These are phyloP conservation scores for Podila verticillata DNA, from an alignment of 192 early-diverging fungal species.

Conservation along the genomic window DNA sequence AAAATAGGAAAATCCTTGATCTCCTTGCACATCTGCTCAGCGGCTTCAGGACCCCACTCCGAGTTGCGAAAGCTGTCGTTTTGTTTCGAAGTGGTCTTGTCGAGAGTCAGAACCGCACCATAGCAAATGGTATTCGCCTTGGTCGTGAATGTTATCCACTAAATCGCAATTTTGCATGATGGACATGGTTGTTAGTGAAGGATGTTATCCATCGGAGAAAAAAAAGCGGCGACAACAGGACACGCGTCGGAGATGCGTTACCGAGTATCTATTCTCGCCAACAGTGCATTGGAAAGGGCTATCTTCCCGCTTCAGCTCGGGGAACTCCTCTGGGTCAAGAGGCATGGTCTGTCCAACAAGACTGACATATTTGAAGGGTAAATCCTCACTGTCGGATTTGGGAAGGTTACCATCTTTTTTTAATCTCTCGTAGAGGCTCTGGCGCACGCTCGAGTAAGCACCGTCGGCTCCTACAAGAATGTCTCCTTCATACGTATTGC, in stretches of 20 bases:
- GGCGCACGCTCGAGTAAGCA: not conserved
- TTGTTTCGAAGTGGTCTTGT: not conserved
- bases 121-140: not conserved
- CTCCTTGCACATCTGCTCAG: conserved; percentile 9
- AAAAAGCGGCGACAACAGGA: not conserved
- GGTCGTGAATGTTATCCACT: conserved; percentile 10
- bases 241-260: not conserved
- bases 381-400: not conserved
- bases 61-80: not conserved
- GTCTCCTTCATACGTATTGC: not conserved
- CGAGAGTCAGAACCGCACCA: not conserved
- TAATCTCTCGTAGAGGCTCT: conserved; percentile 2
- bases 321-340: conserved; percentile 2
- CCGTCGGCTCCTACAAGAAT: conserved; percentile 14
- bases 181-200: not conserved
- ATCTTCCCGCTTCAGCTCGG: not conserved
- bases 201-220: not conserved
- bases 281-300: not conserved
- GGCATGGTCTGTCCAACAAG: conserved; percentile 2
- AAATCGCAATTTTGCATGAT: not conserved
- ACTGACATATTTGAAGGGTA: not conserved
- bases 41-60: conserved; percentile 12
- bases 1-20: conserved; percentile 1
- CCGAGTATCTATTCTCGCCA: not conserved
- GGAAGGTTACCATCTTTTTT: not conserved